These are phyloP conservation scores for Ustilago loliicola DNA, from an alignment of 1,284 basidiomycete species.

Conservation along the genomic window DNA sequence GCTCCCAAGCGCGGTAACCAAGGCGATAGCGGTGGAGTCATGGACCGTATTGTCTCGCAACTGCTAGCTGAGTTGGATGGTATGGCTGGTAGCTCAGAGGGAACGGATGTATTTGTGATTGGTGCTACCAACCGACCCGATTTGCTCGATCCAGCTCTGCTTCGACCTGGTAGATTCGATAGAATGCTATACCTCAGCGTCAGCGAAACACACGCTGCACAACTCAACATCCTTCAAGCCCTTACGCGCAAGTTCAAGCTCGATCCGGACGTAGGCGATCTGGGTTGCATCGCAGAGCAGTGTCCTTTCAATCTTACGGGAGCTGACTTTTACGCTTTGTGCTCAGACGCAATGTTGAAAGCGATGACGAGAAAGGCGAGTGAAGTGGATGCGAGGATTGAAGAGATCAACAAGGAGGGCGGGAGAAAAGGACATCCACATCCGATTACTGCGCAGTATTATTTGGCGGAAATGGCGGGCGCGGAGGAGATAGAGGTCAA, in stretches of 20 bases:
- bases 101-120: conserved; percentile 72
- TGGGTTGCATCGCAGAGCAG: conserved; percentile 78
- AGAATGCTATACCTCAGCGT: conserved; percentile 96
- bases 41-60: conserved; percentile 73
- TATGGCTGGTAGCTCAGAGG: conserved; percentile 70
- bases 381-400: conserved; percentile 75
- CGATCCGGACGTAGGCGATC: conserved; percentile 77
- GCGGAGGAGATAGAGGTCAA: conserved; percentile 81
- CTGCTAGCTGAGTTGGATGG: conserved; percentile 73
- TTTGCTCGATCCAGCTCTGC: conserved; percentile 72
- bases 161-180: conserved; percentile 82
- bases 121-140: conserved; percentile 73
- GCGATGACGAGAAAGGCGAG: conserved; percentile 91
- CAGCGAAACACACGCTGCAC: conserved; percentile 87
- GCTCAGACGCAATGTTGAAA: conserved; percentile 94
- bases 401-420: conserved; percentile 63
- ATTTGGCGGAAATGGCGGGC: conserved; percentile 85
- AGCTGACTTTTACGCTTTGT: conserved; percentile 97
- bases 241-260: conserved; percentile 92
- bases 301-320: conserved; percentile 85
- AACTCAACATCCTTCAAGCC: conserved; percentile 88
- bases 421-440: conserved; percentile 74
- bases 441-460: conserved; percentile 90
- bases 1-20: conserved; percentile 73
- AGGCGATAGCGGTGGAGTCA: conserved; percentile 73